These are phyloP conservation scores for Reticulascus tulasneorum DNA, from an alignment of 2,329 filamentous ascomycete genomes.

Conservation along the genomic window DNA sequence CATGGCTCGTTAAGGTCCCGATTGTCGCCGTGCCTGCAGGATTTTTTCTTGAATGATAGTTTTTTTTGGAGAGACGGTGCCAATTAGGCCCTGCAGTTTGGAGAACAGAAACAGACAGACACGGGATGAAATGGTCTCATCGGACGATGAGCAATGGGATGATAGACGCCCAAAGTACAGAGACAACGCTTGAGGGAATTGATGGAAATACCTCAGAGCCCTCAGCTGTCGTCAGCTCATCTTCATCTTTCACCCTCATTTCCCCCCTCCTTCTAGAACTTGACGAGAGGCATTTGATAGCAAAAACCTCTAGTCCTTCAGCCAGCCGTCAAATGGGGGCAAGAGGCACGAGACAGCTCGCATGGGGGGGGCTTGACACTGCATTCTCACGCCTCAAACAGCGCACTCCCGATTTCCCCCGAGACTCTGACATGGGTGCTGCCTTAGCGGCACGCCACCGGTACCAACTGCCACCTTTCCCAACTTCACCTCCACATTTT, in stretches of 20 bases:
- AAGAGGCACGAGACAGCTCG: slow-evolving; percentile 3
- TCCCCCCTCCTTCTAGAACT: too few species aligned
- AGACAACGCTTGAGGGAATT: too few species aligned
- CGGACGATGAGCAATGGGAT: slow-evolving; percentile 3
- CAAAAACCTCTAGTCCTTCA: background rate
- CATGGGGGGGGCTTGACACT: slow-evolving; percentile 12
- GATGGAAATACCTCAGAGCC: too few species aligned
- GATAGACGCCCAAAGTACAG: slow-evolving; percentile 5
- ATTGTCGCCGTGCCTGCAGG: slow-evolving; percentile 8
- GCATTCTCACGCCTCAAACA: slow-evolving; percentile 9
- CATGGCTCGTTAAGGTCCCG: slow-evolving; percentile 9
- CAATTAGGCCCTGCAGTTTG: slow-evolving; percentile 4
- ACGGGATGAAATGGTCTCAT: slow-evolving; percentile 1
- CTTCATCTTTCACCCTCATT: too few species aligned
- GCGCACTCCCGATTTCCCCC: slow-evolving; percentile 11
- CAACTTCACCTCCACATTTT: slow-evolving; percentile 3
- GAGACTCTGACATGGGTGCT: slow-evolving; percentile 10
- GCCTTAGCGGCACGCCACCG: slow-evolving; percentile 12
- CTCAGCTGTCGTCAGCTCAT: slow-evolving; percentile 9
- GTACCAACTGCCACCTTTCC: slow-evolving; percentile 12
- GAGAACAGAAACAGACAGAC: slow-evolving; percentile 8
- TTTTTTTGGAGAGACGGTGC: slow-evolving; percentile 9
- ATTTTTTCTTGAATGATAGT: slow-evolving; percentile 2
- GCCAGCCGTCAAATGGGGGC: background rate
- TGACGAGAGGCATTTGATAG: slow-evolving; percentile 3